These are phyloP conservation scores for Bipolaris sorokiniana DNA, from an alignment of 2,329 filamentous ascomycete species.

Conservation along the genomic window DNA sequence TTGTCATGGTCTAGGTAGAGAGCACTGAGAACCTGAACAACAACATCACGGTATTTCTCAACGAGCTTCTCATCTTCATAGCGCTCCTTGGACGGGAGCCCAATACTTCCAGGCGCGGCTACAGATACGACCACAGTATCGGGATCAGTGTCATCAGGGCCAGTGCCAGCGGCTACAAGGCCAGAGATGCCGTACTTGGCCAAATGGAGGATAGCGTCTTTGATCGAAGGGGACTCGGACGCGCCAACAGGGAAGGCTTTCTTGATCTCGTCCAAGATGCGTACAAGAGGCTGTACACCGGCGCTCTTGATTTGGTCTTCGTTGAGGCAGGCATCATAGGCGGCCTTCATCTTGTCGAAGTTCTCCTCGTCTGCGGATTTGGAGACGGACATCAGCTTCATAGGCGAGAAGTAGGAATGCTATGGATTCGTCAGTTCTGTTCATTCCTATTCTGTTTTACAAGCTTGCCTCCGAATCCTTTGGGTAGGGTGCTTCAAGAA, in stretches of 20 bases:
- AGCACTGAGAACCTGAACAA: constrained; percentile 28
- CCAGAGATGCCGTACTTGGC: constrained; percentile 53
- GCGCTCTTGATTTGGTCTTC: constrained; percentile 61
- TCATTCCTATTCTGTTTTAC: neutral
- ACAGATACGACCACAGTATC: constrained; percentile 59
- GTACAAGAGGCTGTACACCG: constrained; percentile 63
- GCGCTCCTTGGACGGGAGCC: constrained; percentile 47
- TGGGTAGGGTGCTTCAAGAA: constrained; percentile 65
- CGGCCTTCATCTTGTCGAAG: constrained; percentile 69
- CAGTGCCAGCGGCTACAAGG: constrained; percentile 34
- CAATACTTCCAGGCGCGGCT: constrained; percentile 57
- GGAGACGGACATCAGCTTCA: constrained; percentile 35
- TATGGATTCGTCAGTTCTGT: constrained; percentile 25
- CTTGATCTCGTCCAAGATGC: constrained; percentile 61
- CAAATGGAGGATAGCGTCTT: constrained; percentile 57
- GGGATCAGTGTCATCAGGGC: constrained; percentile 61
- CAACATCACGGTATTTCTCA: constrained; percentile 38
- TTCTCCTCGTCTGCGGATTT: constrained; percentile 64
- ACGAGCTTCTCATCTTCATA: constrained; percentile 45
- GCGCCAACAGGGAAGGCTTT: constrained; percentile 23
- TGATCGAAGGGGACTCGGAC: constrained; percentile 34
- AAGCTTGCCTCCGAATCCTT: constrained; percentile 29
- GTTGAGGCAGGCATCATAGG: constrained; percentile 71
- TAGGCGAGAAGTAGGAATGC: constrained; percentile 59
- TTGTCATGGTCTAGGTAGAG: constrained; percentile 39